phyloP scores from a whole-genome alignment of 2,329 filamentous ascomycete genomes.

The Alternaria hordeiaustralica region DNA sequence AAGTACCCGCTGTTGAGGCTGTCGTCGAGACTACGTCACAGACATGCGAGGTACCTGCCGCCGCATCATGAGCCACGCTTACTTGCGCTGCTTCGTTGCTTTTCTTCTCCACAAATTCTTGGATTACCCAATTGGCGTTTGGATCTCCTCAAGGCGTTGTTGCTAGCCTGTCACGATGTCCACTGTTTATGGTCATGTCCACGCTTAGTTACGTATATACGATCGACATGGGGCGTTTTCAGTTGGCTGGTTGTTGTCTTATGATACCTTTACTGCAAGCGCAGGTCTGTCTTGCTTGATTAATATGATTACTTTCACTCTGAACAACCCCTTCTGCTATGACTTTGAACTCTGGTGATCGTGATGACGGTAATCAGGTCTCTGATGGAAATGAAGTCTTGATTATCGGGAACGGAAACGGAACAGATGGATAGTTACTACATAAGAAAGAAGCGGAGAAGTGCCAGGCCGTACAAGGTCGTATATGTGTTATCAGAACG shows the following conservation, averaged over 20 bases:
- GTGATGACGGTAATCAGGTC: too few relatives aligned
- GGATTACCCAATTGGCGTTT: not conserved
- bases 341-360: not conserved
- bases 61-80: not conserved
- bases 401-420: too few relatives aligned
- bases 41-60: not conserved
- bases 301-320: not conserved
- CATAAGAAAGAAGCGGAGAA: not conserved
- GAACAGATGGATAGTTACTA: not conserved
- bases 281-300: not conserved
- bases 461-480: not conserved
- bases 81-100: not conserved
- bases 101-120: not conserved
- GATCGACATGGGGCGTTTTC: not conserved
- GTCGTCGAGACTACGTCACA: not conserved
- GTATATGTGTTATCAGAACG: not conserved
- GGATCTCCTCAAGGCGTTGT: not conserved
- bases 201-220: not conserved
- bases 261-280: constrained; percentile 2
- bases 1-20: not conserved
- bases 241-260: not conserved
- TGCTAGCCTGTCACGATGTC: not conserved
- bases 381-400: too few relatives aligned
- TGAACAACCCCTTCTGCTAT: not conserved
- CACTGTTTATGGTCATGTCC: not conserved